These are phyloP conservation scores for Phytopythium mirpurense DNA, from an alignment of 352 stramenopile genomes.

Conservation along the genomic window DNA sequence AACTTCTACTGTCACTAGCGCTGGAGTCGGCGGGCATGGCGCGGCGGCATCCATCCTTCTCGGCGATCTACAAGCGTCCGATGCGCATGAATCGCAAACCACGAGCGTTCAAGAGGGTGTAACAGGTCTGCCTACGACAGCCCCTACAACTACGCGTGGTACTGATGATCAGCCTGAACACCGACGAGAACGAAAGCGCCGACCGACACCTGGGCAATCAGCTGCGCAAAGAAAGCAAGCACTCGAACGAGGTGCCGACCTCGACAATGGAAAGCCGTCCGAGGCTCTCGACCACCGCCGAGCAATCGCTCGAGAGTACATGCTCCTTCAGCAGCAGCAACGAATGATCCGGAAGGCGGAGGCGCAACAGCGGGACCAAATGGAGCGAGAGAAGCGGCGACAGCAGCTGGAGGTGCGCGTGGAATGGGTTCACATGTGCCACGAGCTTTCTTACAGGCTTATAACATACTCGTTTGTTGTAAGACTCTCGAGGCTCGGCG, in stretches of 20 bases:
- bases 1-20: background rate
- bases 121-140: background rate
- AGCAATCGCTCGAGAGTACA: constrained; percentile 57
- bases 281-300: constrained; percentile 38
- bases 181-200: background rate
- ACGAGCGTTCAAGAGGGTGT: background rate
- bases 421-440: no score
- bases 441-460: background rate
- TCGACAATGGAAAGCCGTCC: constrained; percentile 2
- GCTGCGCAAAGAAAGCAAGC: background rate
- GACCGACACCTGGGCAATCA: background rate
- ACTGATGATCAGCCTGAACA: background rate
- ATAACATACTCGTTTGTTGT: background rate
- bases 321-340: constrained; percentile 54
- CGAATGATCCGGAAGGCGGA: constrained; percentile 29
- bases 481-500: constrained; percentile 24
- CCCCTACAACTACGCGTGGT: no score
- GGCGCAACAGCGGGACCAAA: constrained; percentile 27
- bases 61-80: background rate
- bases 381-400: constrained; percentile 29
- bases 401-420: constrained; percentile 45
- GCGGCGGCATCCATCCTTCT: background rate
- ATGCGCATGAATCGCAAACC: background rate
- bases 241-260: background rate
- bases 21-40: background rate